Evolutionary conservation across 2,329 filamentous ascomycete species (phyloP), one percentile per base, ranked within the genome.

Genomic region (Fusarium sp.): DNA sequence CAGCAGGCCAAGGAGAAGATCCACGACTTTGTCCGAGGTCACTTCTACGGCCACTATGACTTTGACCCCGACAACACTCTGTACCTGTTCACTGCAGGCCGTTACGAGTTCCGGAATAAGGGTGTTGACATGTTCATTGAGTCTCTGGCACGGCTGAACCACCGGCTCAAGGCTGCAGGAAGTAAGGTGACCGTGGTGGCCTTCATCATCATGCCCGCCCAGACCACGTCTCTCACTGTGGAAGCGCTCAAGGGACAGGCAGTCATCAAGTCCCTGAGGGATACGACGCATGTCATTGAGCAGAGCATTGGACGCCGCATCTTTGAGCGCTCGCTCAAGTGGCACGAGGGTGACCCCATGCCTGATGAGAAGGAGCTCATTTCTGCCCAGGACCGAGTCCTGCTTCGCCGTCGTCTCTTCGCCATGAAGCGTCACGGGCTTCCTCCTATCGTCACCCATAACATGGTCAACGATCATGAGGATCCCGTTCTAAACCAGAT

Each of bases 111-210:
- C 86, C 87, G 96, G 70, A 99, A 99, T 78, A 99, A 99, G 83
- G 96, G 96, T 77, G 95, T 97, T 9, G 96, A 99, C 81, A 98
- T 99, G 96, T 99, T 98, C 81, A 97, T 99, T 73, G 96, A 99
- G 81, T 96, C 94, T 4, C 84, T 99, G 68, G 96, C 96, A 27
- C 92, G 96, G 44, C 83, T 99, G 75, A 99, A 99, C 82, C 94
- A 98, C 83, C 89, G 91, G 38, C 88, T 99, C 77, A 98, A 98
- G 86, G 82, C 82, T 56, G 82, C 89, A 7, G 93, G 93, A 53
- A 97, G 93, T 73, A 96, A 96, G 81, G 94, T 90, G 78, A 98
- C 96, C 0, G 91, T 99, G 7, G 95, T 99, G 16, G 95, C 96
- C 18, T 99, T 99, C 79, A 92, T 99, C 80, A 98, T 99, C 79